Base-by-base conservation (phyloP, 306 rosid genomes). In the Oxytropis ochrocephala region DNA sequence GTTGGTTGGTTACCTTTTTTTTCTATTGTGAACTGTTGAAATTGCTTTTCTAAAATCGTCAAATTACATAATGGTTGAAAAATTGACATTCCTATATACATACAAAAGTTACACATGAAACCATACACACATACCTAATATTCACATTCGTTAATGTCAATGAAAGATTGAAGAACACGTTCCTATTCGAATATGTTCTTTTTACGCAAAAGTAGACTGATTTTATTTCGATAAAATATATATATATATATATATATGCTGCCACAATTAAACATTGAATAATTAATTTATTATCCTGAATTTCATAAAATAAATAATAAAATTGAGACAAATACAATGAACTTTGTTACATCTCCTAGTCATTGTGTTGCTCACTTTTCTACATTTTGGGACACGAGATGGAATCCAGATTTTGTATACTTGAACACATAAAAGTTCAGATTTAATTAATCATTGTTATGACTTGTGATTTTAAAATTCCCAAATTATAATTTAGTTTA, bases 41-140 rank as follows among this genome's bases (percentile, higher is more conserved):
- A n/a, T 24, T 24, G 29, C 29, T 4, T 57, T 78, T 69, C 79
- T 56, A 48, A 72, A 75, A 58, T 51, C 47, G 62, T 14, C 68
- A 42, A 46, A 21, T 49, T 48, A 71, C 27, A 67, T 9, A 33
- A 14, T 13, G 41, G 21, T 57, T 8, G 69, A 16, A 65, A 77
- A 75, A 30, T 47, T 41, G 6, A 41, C 24, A 19, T 64, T 63
- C 77, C 90, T 36, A 73, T 39, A 60, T 73, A 66, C 64, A 19
- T n/a, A n/a, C n/a, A 88, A 62, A 79, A 81, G 52, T 64, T 64
- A 64, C 86, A 81, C 78, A 57, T 48, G 87, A 65, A 62, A 12
- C 53, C 48, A 57, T 14, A 52, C 21, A 6, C 2, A 17, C 64
- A 13, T 57, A 11, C 64, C 43, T 55, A 32, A 69, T 60, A 75